These are phyloP conservation scores for Pseudovirgaria hyperparasitica DNA, from an alignment of 2,329 filamentous ascomycete species.

Conservation along the genomic window DNA sequence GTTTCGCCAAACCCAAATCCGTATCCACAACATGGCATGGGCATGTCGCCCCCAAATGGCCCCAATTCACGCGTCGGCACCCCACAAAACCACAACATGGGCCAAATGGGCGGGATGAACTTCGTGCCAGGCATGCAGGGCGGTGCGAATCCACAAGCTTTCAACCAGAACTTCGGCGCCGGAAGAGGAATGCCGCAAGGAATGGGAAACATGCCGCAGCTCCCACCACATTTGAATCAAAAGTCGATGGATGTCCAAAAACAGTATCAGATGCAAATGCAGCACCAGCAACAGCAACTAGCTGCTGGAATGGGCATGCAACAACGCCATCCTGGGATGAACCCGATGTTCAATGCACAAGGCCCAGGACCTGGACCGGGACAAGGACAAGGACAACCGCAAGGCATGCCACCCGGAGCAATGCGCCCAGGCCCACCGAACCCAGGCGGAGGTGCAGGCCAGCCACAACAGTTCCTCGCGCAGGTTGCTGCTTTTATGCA, in stretches of 20 bases:
- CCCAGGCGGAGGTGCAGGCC: slow-evolving; percentile 12
- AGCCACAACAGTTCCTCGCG: slow-evolving; percentile 40
- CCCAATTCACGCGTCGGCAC: slow-evolving; percentile 42
- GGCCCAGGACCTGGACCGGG: slow-evolving; percentile 5
- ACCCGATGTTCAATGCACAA: slow-evolving; percentile 5
- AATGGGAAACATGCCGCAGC: slow-evolving; percentile 18
- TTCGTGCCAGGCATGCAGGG: slow-evolving; percentile 19
- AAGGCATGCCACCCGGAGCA: too few relatives aligned
- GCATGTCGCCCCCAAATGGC: slow-evolving; percentile 64
- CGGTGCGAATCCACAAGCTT: slow-evolving; percentile 23
- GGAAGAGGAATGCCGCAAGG: slow-evolving; percentile 24
- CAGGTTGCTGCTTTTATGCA: slow-evolving; percentile 68
- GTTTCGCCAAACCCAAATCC: slow-evolving; percentile 89
- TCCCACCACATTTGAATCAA: slow-evolving; percentile 6
- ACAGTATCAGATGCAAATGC: slow-evolving; percentile 6
- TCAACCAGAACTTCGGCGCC: slow-evolving; percentile 27
- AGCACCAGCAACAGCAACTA: slow-evolving; percentile 4
- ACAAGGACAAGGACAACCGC: slow-evolving; percentile 5
- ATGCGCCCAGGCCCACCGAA: slow-evolving; percentile 1
- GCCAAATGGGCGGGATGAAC: slow-evolving; percentile 27
- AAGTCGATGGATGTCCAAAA: slow-evolving; percentile 2
- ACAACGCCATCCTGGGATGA: too few relatives aligned
- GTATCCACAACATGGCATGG: slow-evolving; percentile 70
- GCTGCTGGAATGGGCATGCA: too few relatives aligned
- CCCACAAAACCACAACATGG: slow-evolving; percentile 49